Base-by-base conservation (phyloP, 1,284 basidiomycete genomes). In the Exobasidium cylindrosporum region DNA sequence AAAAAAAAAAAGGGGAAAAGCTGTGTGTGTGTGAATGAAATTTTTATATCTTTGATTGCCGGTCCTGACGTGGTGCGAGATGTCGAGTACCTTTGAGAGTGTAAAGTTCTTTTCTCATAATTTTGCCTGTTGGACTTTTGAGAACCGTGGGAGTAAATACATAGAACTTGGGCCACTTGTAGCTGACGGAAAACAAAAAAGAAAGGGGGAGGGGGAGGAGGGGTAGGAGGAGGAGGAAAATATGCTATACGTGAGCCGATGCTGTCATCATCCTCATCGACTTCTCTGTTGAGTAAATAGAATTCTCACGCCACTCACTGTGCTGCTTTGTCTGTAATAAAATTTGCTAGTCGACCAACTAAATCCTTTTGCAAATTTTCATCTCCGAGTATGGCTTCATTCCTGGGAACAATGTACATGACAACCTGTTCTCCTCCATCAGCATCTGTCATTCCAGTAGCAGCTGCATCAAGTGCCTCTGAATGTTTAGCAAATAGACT, bases 361-460 rank as follows among this genome's bases (percentile, higher is more conserved):
- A 61, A 40, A 14, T 43, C 31, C 30, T 26, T 21, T 45, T 61
- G 59, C 5, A 29, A 13, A 17, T 35, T 23, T 44, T 67, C 64
- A 2, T 67, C 68, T 2, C 57, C 60, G 2, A 65, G 60, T 21
- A 74, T 62, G 28, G 54, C 1, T 1, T 53, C 49, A 0, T 66
- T 55, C n/a, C 63, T 44, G 13, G 76, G 70, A 40, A 79, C 76
- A 6, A 81, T 66, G 61, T 77, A 81, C 55, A 44, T 61, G 21
- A 21, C n/a, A 28, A 50, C 26, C 26, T 50, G 11, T 52, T 24
- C 32, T 5, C 17, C 23, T 46, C 4, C 5, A 55, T 45, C 54
- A 24, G 4, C 21, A 21, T 55, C 54, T 3, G 26, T 14, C 14
- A 55, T 28, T 21, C 47, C 32, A 2, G 23, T 28, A 5, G 35